Conservation (phyloP, 805 yeast species). For the Candida glaebosa region DNA sequence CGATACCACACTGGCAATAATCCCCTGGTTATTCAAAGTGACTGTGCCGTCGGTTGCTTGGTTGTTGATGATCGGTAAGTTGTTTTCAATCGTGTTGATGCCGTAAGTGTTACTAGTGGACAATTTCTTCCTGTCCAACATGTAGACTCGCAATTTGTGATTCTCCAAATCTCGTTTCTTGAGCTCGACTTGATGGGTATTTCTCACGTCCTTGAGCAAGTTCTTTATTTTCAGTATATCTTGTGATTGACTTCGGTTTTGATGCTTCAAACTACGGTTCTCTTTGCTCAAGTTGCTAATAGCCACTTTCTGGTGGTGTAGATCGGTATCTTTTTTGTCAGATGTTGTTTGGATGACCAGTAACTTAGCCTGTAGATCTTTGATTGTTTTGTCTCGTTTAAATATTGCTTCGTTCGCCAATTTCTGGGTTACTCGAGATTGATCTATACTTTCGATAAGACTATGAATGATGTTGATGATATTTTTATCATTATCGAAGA, state of each 20-base stretch:
- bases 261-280: constrained; percentile 15
- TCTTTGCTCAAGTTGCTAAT: constrained; percentile 13
- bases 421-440: constrained; percentile 29
- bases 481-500: constrained; percentile 37
- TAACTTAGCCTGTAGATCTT: constrained; percentile 16
- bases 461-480: constrained; percentile 36
- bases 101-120: constrained; percentile 28
- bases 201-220: constrained; percentile 10
- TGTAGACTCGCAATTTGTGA: constrained; percentile 25
- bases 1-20: constrained; percentile 4
- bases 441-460: constrained; percentile 26
- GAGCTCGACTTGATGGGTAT: constrained; percentile 28
- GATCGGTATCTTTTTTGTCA: constrained; percentile 6
- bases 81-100: constrained; percentile 25
- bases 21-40: constrained; percentile 3
- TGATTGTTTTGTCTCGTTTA: constrained; percentile 28
- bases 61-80: constrained; percentile 30
- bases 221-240: constrained; percentile 26
- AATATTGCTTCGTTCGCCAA: constrained; percentile 25
- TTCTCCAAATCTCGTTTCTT: constrained; percentile 31
- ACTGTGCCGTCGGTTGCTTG: constrained; percentile 4
- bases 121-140: constrained; percentile 31
- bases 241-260: constrained; percentile 24
- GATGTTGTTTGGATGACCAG: constrained; percentile 20
- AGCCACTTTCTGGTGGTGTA: constrained; percentile 16